Conservation (phyloP, 768 basidiomycete species). For the Pilatotrama ljubarskyi region DNA sequence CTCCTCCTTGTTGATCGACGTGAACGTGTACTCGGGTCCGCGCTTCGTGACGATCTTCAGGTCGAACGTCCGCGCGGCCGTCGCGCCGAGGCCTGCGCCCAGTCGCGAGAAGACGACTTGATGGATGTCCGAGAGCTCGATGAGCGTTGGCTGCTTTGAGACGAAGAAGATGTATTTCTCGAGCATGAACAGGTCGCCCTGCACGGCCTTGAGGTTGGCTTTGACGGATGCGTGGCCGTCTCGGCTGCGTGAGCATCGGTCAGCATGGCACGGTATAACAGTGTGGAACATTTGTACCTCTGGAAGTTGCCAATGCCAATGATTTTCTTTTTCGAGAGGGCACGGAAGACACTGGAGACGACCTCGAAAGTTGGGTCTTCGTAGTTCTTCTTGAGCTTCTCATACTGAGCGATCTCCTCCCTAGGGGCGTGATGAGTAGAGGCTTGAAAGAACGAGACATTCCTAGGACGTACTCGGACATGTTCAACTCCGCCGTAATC, state of each 20-base stretch:
- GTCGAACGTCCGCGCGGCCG: conserved; percentile 91
- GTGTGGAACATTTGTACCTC: conserved; percentile 48
- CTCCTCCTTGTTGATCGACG: conserved; percentile 95
- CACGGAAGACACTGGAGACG: conserved; percentile 91
- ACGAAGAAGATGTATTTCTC: conserved; percentile 99
- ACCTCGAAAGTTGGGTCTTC: conserved; percentile 96
- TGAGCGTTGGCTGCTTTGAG: conserved; percentile 89
- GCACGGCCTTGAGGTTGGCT: conserved; percentile 94
- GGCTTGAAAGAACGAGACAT: background rate
- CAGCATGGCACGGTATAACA: background rate
- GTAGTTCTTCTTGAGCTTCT: conserved; percentile 88
- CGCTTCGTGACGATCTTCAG: conserved; percentile 84
- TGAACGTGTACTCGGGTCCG: conserved; percentile 86
- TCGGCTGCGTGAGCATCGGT: conserved; percentile 49
- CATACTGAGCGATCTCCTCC: conserved; percentile 76
- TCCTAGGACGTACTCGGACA: conserved; percentile 70
- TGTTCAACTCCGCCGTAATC: conserved; percentile 91
- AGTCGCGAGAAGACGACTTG: conserved; percentile 93
- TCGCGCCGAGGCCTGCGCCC: conserved; percentile 77
- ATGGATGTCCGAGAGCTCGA: conserved; percentile 88
- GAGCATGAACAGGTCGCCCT: conserved; percentile 96
- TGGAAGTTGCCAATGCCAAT: conserved; percentile 84
- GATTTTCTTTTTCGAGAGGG: conserved; percentile 87
- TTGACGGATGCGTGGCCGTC: conserved; percentile 95
- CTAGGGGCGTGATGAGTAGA: conserved; percentile 37